phyloP scores from a whole-genome alignment of 1,139 yeast species.

The Kazachstania sp. region DNA sequence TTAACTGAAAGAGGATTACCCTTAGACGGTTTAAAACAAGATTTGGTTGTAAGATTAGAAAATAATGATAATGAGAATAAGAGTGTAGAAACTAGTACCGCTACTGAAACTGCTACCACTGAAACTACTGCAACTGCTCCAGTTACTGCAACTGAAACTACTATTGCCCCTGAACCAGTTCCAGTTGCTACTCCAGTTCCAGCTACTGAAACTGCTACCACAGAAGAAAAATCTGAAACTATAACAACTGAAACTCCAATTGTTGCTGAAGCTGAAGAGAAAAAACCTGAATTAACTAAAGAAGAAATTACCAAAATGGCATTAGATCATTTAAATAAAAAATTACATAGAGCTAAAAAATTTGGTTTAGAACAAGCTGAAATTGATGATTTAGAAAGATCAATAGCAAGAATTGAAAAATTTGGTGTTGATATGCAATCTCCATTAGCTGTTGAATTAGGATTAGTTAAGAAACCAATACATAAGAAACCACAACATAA shows the following conservation, averaged over 20 bases:
- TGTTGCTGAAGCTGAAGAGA: conserved; percentile 6
- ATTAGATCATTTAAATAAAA: conserved; percentile 56
- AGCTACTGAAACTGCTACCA: conserved; percentile 6
- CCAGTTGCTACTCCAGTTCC: conserved; percentile 15
- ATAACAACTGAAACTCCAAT: background rate
- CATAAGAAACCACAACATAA: background rate
- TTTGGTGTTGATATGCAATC: conserved; percentile 73
- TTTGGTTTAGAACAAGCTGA: conserved; percentile 57
- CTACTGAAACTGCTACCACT: background rate
- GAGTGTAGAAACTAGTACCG: conserved; percentile 13
- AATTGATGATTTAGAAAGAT: conserved; percentile 41
- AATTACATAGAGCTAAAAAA: conserved; percentile 65
- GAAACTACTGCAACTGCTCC: conserved; percentile 8
- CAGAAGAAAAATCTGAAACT: background rate
- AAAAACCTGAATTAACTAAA: conserved; percentile 35
- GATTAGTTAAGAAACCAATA: conserved; percentile 32
- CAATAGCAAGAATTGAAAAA: conserved; percentile 66
- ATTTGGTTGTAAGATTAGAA: conserved; percentile 60
- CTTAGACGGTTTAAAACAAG: conserved; percentile 75
- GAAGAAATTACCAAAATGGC: conserved; percentile 68
- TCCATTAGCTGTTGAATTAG: conserved; percentile 59
- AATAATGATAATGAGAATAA: conserved; percentile 31
- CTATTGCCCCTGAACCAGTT: conserved; percentile 11
- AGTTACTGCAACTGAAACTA: background rate
- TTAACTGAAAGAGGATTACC: conserved; percentile 63